These are phyloP conservation scores for Albugo candida DNA, from an alignment of 352 stramenopile genomes.

Conservation along the genomic window DNA sequence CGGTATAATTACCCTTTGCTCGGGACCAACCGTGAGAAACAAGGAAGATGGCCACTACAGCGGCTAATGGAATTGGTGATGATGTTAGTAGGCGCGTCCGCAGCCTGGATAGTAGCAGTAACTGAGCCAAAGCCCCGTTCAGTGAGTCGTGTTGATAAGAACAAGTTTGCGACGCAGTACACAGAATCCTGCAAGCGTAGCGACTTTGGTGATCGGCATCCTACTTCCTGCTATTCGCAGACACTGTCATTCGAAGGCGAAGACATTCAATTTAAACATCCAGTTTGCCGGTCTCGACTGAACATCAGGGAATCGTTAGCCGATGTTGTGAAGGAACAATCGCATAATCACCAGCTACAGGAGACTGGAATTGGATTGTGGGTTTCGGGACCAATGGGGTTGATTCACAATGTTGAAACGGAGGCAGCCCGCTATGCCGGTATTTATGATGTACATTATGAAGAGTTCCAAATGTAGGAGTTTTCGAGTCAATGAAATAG, in stretches of 20 bases:
- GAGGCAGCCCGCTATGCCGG: conserved; percentile 55
- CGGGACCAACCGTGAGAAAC: conserved; percentile 28
- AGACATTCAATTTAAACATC: conserved; percentile 58
- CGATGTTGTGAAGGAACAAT: conserved; percentile 70
- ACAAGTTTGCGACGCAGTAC: neutral
- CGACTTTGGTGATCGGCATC: neutral
- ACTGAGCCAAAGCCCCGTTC: conserved; percentile 42
- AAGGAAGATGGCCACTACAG: conserved; percentile 71
- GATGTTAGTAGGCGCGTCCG: conserved; percentile 33
- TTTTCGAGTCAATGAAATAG: conserved; percentile 17
- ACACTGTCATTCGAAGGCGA: conserved; percentile 61
- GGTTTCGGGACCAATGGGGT: conserved; percentile 62
- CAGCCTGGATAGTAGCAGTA: conserved; percentile 41
- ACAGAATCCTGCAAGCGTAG: too few species aligned
- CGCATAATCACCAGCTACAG: conserved; percentile 64
- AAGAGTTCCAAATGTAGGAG: conserved; percentile 78
- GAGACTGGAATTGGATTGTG: conserved; percentile 63
- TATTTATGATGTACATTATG: conserved; percentile 78
- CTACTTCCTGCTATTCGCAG: conserved; percentile 7
- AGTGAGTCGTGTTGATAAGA: conserved; percentile 64
- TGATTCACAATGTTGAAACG: conserved; percentile 58
- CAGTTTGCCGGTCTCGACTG: conserved; percentile 36
- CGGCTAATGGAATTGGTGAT: conserved; percentile 54
- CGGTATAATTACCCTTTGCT: conserved; percentile 51
- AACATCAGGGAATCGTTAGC: conserved; percentile 61